Evolutionary conservation across 106 monocot species (phyloP), one percentile per base, ranked within the genome.

Genomic region (Gastrodia elata): DNA sequence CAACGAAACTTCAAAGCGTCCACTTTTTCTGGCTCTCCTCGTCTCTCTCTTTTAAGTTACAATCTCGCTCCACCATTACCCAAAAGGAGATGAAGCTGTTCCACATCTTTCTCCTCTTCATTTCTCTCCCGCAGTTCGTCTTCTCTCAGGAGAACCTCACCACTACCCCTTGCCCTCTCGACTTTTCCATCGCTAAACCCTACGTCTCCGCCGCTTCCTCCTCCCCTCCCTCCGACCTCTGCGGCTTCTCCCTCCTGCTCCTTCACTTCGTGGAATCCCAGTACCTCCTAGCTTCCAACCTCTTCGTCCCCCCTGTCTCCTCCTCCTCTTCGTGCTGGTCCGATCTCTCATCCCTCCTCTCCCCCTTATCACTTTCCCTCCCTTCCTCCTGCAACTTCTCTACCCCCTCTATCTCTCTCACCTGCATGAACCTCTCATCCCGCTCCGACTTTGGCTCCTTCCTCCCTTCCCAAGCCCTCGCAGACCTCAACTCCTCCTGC

Each of bases 401-500:
- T 20, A 26, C 84, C 24, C 16, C 15, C 8, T 88, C 74, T 70
- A 76, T 92, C 79, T 84, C 92, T 59, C 64, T 48, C 22, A 80
- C 82, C 2, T 96, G 95, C 87, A 84, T 84, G 87, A 90, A 92
- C 89, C 78, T 92, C 72, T 68, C 87, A 34, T 75, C 92, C 38
- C 74, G 74, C 26, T 8, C 78, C 65, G 73, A 72, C 6, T 96
- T 92, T 77, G 82, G 87, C 41, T 56, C 77, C 27, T 20, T 58
- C 30, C 85, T 92, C 15, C 78, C 80, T 0, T 1, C 64, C 36
- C 43, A 83, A 35, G 75, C 82, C 9, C 68, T 82, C 30, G 36
- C 24, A 15, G 83, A 84, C 58, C 71, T 88, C 68, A 24, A 15
- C 72, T 30, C 8, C 22, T 39, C 15, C 73, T 97, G 96, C 84